phyloP scores from a whole-genome alignment of 1,284 basidiomycete species.

The Tilletia indica region DNA sequence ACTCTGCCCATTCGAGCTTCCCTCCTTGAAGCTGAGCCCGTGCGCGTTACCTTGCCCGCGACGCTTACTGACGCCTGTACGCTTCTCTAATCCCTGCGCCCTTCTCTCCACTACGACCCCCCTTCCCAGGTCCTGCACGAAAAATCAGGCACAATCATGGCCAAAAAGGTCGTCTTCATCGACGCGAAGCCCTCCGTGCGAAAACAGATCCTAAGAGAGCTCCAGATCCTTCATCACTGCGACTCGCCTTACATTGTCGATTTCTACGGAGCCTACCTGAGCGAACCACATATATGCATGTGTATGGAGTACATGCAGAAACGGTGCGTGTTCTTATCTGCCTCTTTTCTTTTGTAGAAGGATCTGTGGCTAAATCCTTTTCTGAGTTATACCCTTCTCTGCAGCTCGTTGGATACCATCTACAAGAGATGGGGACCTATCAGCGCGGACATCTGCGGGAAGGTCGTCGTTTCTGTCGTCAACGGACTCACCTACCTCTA shows the following conservation, averaged over 20 bases:
- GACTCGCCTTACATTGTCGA: slow-evolving; percentile 88
- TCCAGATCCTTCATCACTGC: slow-evolving; percentile 99
- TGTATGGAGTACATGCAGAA: slow-evolving; percentile 97
- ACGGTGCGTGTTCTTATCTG: slow-evolving; percentile 51
- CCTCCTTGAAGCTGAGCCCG: too few relatives aligned
- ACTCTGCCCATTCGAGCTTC: too few relatives aligned
- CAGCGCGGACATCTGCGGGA: slow-evolving; percentile 81
- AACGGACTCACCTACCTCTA: slow-evolving; percentile 96
- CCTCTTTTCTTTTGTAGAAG: not conserved
- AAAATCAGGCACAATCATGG: slow-evolving; percentile 51
- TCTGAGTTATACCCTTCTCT: too few relatives aligned
- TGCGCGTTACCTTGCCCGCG: too few relatives aligned
- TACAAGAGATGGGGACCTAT: slow-evolving; percentile 91
- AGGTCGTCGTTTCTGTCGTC: slow-evolving; percentile 87
- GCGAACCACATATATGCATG: slow-evolving; percentile 95
- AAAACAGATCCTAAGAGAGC: slow-evolving; percentile 93
- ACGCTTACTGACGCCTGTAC: not conserved
- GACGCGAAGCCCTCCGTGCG: slow-evolving; percentile 95
- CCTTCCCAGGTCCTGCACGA: slow-evolving; percentile 43
- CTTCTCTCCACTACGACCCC: too few relatives aligned
- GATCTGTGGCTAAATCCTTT: too few relatives aligned
- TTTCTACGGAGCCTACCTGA: slow-evolving; percentile 92
- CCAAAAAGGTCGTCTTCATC: slow-evolving; percentile 76
- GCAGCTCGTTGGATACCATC: slow-evolving; percentile 76
- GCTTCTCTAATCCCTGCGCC: too few relatives aligned